Conservation (phyloP, 2,329 filamentous ascomycete genomes). For the Sarocladium brachiariae region DNA sequence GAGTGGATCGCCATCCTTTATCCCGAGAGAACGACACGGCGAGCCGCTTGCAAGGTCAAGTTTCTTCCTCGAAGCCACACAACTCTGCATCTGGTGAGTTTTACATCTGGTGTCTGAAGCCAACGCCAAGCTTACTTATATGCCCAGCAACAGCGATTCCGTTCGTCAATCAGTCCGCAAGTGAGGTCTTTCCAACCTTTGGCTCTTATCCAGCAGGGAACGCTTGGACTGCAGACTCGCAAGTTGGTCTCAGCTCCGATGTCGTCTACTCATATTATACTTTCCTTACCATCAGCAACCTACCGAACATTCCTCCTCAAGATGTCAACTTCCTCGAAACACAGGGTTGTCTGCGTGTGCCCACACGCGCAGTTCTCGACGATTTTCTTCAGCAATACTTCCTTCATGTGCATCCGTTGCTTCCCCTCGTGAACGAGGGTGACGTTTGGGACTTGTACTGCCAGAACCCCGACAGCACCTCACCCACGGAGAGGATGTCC, state of each 20-base stretch:
- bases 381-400: conserved; percentile 44
- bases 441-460: conserved; percentile 22
- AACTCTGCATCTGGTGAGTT: background rate
- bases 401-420: conserved; percentile 37
- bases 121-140: background rate
- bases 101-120: background rate
- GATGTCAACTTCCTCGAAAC: conserved; percentile 40
- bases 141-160: background rate
- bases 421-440: conserved; percentile 38
- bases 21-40: background rate
- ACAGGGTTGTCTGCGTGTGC: conserved; percentile 39
- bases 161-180: background rate
- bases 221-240: conserved; percentile 22
- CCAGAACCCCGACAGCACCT: conserved; percentile 5
- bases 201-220: background rate
- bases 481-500: conserved; percentile 25
- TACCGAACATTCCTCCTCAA: conserved; percentile 31
- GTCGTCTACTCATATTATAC: conserved; percentile 38
- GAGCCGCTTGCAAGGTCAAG: background rate
- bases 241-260: conserved; percentile 21
- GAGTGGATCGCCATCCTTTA: background rate
- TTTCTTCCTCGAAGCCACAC: background rate
- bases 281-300: conserved; percentile 29
- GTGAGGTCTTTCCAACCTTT: background rate
- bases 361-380: conserved; percentile 32